These are phyloP conservation scores for Kandelia obovata DNA, from an alignment of 345 rosid species.

Conservation along the genomic window DNA sequence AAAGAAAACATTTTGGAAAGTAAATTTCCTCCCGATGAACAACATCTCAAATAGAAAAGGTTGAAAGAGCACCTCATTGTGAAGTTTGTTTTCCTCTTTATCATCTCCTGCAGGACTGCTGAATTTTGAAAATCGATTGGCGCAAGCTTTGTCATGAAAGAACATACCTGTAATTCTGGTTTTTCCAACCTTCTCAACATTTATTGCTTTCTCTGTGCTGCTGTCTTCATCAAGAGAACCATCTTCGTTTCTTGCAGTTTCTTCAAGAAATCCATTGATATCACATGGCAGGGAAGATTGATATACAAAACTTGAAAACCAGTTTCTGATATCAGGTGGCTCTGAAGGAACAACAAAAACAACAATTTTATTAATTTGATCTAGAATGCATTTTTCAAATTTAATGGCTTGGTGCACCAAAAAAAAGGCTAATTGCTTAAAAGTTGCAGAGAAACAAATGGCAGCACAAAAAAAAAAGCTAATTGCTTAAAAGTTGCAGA, in stretches of 20 bases:
- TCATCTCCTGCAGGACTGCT: constrained; percentile 5
- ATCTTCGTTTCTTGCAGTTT: constrained; percentile 23
- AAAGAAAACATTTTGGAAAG: not conserved
- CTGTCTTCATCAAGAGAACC: constrained; percentile 28
- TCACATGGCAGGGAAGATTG: constrained; percentile 38
- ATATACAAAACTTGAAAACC: constrained; percentile 53
- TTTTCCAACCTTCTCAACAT: constrained; percentile 13
- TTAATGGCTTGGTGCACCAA: not conserved
- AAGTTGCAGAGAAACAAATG: not conserved
- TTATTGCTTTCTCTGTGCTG: constrained; percentile 20
- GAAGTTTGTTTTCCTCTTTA: constrained; percentile 7
- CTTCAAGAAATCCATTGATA: constrained; percentile 17
- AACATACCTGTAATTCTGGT: constrained; percentile 7
- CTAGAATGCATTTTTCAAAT: not conserved
- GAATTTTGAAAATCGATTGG: constrained; percentile 10
- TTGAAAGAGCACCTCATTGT: constrained; percentile 13
- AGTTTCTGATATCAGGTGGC: constrained; percentile 43
- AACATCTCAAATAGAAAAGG: not conserved
- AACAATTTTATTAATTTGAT: not conserved
- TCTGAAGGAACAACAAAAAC: constrained; percentile 11
- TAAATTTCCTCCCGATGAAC: not conserved
- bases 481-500: not conserved
- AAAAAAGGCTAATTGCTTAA: not conserved
- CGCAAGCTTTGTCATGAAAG: not conserved
- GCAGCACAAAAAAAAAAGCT: not conserved